Conservation (phyloP, 1,284 basidiomycete species). For the Vanrija humicola region DNA sequence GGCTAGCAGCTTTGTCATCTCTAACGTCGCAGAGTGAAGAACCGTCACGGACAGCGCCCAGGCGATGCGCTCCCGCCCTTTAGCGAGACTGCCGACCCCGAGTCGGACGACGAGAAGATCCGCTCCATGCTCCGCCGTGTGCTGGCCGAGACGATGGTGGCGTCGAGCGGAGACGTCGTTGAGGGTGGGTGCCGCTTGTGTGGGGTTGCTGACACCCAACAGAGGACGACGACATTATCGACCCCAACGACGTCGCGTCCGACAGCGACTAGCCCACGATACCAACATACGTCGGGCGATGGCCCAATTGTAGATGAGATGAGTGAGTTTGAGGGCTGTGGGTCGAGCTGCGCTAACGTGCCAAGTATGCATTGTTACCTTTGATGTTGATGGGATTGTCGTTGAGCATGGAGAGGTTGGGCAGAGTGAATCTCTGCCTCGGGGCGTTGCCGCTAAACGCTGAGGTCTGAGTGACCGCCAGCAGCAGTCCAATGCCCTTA, state of each 20-base stretch:
- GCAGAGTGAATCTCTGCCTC: too few relatives aligned
- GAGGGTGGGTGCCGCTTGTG: slow-evolving; percentile 34
- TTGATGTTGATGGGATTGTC: too few relatives aligned
- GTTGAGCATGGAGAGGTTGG: too few relatives aligned
- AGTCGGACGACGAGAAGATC: slow-evolving; percentile 42
- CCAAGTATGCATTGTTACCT: neutral
- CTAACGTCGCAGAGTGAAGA: slow-evolving; percentile 58
- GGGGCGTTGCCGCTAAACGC: too few relatives aligned
- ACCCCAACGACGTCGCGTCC: slow-evolving; percentile 45
- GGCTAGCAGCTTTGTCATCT: too few relatives aligned
- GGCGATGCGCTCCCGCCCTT: slow-evolving; percentile 57
- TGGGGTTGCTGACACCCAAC: neutral
- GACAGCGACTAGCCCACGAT: slow-evolving; percentile 30
- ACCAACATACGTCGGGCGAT: neutral
- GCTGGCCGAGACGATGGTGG: slow-evolving; percentile 40
- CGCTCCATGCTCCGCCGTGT: slow-evolving; percentile 35
- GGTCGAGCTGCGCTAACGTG: neutral
- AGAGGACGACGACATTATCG: slow-evolving; percentile 40
- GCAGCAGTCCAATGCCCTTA: too few relatives aligned
- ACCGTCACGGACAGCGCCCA: slow-evolving; percentile 63
- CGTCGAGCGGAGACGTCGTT: slow-evolving; percentile 41
- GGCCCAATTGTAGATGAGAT: slow-evolving; percentile 1
- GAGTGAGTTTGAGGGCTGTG: neutral
- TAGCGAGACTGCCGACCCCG: slow-evolving; percentile 27
- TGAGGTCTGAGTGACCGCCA: too few relatives aligned